Evolutionary conservation across 1,284 basidiomycete species (phyloP).

Genomic region (Ustilago sp.): DNA sequence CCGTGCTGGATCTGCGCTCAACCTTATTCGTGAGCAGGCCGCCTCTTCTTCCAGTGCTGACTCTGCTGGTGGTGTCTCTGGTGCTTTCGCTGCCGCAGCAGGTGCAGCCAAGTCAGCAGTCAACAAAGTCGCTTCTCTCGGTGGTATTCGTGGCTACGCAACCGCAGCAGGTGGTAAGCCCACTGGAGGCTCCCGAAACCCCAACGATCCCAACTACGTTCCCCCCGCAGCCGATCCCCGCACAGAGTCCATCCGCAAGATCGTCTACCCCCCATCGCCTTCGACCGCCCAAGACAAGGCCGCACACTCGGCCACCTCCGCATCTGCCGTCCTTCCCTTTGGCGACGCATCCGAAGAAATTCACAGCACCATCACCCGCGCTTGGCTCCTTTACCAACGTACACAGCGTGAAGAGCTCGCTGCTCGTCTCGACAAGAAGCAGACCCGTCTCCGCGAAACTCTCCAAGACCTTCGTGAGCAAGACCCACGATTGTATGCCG

Average conservation of each 20-base stretch:
- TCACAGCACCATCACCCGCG: slow-evolving; percentile 91
- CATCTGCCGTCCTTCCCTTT: slow-evolving; percentile 41
- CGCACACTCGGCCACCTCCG: slow-evolving; percentile 30
- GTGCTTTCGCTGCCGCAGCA: slow-evolving; percentile 35
- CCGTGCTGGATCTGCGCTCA: slow-evolving; percentile 67
- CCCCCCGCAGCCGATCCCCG: slow-evolving; percentile 53
- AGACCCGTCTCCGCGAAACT: slow-evolving; percentile 59
- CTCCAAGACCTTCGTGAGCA: slow-evolving; percentile 43
- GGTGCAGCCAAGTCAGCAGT: slow-evolving; percentile 32
- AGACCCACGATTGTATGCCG: slow-evolving; percentile 50
- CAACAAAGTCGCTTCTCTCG: slow-evolving; percentile 34
- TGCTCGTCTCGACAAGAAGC: slow-evolving; percentile 52
- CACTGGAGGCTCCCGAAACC: slow-evolving; percentile 42
- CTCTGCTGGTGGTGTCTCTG: slow-evolving; percentile 21
- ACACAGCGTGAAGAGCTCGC: slow-evolving; percentile 75
- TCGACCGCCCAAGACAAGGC: slow-evolving; percentile 37
- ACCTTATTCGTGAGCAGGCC: slow-evolving; percentile 64
- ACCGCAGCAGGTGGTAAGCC: slow-evolving; percentile 39
- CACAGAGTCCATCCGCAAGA: slow-evolving; percentile 61
- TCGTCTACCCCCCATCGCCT: slow-evolving; percentile 59
- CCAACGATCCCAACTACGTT: slow-evolving; percentile 65
- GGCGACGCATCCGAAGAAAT: slow-evolving; percentile 74
- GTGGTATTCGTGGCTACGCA: slow-evolving; percentile 57
- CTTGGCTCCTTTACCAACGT: slow-evolving; percentile 85
- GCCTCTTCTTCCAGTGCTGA: slow-evolving; percentile 11